Evolutionary conservation across 305 asterid genomes (phyloP).

Genomic region (Coffea humblotiana): DNA sequence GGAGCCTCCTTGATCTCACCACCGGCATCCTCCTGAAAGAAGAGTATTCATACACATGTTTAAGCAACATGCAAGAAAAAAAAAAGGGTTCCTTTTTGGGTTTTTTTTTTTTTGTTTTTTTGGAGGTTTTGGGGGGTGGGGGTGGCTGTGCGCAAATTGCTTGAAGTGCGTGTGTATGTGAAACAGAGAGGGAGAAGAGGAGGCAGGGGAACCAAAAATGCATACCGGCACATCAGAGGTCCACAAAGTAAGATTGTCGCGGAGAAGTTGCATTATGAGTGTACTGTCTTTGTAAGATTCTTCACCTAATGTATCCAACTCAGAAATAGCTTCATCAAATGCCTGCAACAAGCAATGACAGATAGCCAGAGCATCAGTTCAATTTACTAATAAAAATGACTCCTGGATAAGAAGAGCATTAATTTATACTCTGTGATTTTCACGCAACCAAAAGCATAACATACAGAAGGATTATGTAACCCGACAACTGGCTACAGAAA

Average conservation of each 20-base stretch:
- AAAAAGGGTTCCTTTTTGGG: too few species aligned
- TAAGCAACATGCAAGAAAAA: not conserved
- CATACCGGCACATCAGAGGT: conserved; percentile 30
- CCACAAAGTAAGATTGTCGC: conserved; percentile 36
- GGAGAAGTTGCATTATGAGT: conserved; percentile 34
- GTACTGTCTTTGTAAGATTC: conserved; percentile 38
- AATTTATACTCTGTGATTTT: not conserved
- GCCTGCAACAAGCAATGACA: conserved; percentile 16
- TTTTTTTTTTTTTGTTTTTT: too few species aligned
- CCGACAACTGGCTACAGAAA: not conserved
- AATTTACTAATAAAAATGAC: not conserved
- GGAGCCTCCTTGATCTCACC: conserved; percentile 32
- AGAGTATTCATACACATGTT: not conserved
- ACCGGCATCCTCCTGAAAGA: conserved; percentile 25
- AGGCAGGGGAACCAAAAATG: not conserved
- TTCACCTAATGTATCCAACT: conserved; percentile 36
- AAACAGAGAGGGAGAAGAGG: not conserved
- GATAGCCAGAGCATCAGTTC: not conserved
- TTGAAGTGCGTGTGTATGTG: too few species aligned
- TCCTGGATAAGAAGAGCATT: not conserved
- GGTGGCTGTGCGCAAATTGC: not conserved
- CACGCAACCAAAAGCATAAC: not conserved
- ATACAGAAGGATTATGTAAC: not conserved
- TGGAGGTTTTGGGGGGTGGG: too few species aligned
- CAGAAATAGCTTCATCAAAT: conserved; percentile 34